Evolutionary conservation across 2,329 filamentous ascomycete species (phyloP), one percentile per base, ranked within the genome.

Genomic region (Emmonsiellopsis sp.): DNA sequence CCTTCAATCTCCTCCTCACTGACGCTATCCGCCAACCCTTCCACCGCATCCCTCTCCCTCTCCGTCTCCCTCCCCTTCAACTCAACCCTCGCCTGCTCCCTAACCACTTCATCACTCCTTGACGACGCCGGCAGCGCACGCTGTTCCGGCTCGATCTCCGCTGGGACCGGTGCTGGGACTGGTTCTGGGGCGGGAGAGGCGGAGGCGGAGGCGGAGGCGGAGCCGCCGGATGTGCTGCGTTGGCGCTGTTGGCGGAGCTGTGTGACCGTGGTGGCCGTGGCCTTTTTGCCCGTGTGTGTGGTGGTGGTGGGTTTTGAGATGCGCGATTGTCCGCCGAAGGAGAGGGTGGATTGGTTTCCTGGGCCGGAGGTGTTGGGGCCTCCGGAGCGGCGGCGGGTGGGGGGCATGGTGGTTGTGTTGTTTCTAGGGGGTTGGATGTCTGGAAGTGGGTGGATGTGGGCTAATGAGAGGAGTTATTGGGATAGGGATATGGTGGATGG

Each of bases 1-100:
- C 76, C 77, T 61, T 80, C 80, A 57, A 97, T 83, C 62, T 88
- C 83, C 47, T 78, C 73, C 53, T 87, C 79, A 6, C 79, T 80
- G 42, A 94, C 71, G 59, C 81, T 79, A 57, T 81, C 75, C 1
- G 89, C 90, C 46, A 55, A 62, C 49, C 61, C 55, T 47, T 72
- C 70, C 49, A 69, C 67, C 43, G 64, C 64, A 1, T 63, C 67
- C 51, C 58, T 58, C 1, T 64, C 62, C 56, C 61, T 63, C 17
- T 63, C 67, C 51, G 58, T 58, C 1, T 64, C 62, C 56, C 61
- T 63, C 17, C 17, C 17, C 56, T 61, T 63, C 56, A 58, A 57
- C 50, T 65, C 78, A 5, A 68, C 71, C 55, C 75, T 77, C 6
- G 74, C 74, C 64, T 77, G 80, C 60, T 75, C 68, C n/a, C 63